Base-by-base conservation (phyloP, 2,329 filamentous ascomycete genomes). In the Aspergillus floridensis region DNA sequence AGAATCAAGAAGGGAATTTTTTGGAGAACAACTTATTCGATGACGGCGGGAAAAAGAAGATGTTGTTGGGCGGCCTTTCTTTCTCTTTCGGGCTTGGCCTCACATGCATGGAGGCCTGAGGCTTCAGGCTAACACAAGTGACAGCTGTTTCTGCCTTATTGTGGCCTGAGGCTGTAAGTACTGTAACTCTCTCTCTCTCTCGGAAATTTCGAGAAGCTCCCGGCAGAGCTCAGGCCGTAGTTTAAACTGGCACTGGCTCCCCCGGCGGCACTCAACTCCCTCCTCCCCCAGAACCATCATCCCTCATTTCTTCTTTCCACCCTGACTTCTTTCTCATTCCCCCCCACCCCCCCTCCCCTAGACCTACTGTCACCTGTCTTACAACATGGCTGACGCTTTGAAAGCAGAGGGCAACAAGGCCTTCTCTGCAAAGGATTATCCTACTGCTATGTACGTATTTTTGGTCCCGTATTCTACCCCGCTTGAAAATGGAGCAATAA, bases 371-470 rank as follows among this genome's bases (percentile, higher is more conserved):
- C 32, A 35, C 32, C 16, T 41, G 44, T 59, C 38, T 53, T 51
- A n/a, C 65, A 80, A 44, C 64, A 88, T 88, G 86, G 86, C 86
- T 66, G 86, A 89, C 78, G 84, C 93, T 86, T 87, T 99, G 72
- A 99, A 99, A 84, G 92, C 93, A 72, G 89, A 95, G 76, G 95
- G 93, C 82, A 99, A 99, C 84, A 96, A 96, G 84, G 93, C 96
- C 79, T 99, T 99, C 79, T 89, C 92, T 66, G 92, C 91, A 64
- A 98, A 98, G 85, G 92, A 98, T 79, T 99, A 96, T 77, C 85
- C 92, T 72, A 92, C 93, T 77, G 95, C 95, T 73, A 87, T 96
- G 93, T 98, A 85, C 79, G 91, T 80, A 91, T 86, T 63, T 59
- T 49, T 29, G 56, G 54, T 51, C 57, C 63, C 61, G 52, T 59